Evolutionary conservation across 2,329 filamentous ascomycete species (phyloP), one percentile per base, ranked within the genome.

Genomic region (Phoma sp.): DNA sequence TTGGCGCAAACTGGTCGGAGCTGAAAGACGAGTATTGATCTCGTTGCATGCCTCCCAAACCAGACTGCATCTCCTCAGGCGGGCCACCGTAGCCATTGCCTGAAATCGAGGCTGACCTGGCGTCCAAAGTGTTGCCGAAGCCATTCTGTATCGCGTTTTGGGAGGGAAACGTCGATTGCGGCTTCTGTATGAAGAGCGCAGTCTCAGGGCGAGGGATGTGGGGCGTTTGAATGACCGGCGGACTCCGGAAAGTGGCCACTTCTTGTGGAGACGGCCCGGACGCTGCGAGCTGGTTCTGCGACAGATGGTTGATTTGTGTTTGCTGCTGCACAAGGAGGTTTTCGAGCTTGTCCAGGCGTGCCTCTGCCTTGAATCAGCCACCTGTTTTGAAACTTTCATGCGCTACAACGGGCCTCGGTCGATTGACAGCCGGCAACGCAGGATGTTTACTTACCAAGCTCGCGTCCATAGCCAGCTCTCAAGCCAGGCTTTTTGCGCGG

Each of bases 401-500:
- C 26, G 26, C 25, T 28, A 18, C 18, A 29, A 38, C 46, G 43
- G 42, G 38, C 47, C 40, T 60, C 52, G 57, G 59, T 40, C 37
- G 46, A 38, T 45, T 34, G 38, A 15, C 23, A n/a, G 38, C 20
- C 26, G 39, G n/a, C 14, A 18, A 12, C 6, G 23, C 5, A 17
- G 14, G 15, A 14, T 28, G n/a, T 47, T 15, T 14, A 56, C 47
- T 46, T 9, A 56, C 53, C 53, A 34, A 87, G 79, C 72, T 88
- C 85, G 43, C 84, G 77, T 12, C 84, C 84, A 70, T 87, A 87
- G 37, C 85, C 86, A 62, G 86, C 76, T 45, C 80, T 74, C 47
- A 82, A 78, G 2, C 88, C 87, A 7, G 87, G 87, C 70, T 89
- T 90, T 76, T 89, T 89, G 34, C 87, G 80, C 65, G 89, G 87